Evolutionary conservation across 1,284 basidiomycete genomes (phyloP), one percentile per base, ranked within the genome.

Genomic region (Austropuccinia psidii): DNA sequence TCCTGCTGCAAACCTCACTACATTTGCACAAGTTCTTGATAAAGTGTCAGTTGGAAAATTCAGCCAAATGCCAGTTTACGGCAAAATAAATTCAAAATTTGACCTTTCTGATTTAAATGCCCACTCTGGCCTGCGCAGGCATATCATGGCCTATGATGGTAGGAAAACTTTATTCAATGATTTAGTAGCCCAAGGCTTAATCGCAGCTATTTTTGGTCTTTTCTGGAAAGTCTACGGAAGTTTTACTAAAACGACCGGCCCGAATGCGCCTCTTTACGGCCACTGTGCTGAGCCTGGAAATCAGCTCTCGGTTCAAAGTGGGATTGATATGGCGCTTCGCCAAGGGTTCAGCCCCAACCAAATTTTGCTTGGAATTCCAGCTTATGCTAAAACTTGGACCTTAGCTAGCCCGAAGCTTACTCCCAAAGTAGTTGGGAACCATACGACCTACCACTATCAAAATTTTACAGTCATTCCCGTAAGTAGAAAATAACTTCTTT

Each of bases 101-200:
- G n/a, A n/a, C n/a, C n/a, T n/a, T n/a, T n/a, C n/a, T n/a, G n/a
- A n/a, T n/a, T n/a, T n/a, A n/a, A n/a, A n/a, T n/a, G n/a, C n/a
- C n/a, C n/a, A n/a, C n/a, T n/a, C n/a, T n/a, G n/a, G n/a, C n/a
- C n/a, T n/a, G n/a, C 19, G 6, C 39, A 70, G 68, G 43, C 39
- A 55, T 21, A 60, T 70, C 39, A 70, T 70, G 68, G 68, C 68
- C 9, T 70, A 70, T 33, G 68, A 70, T 70, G 68, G 68, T 70
- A 61, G 49, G 27, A 33, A 37, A 11, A 9, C n/a, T 21, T 1
- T 33, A 35, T 37, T 9, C 31, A 15, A 24, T 17, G 37, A 21
- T 33, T 19, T 37, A 21, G n/a, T n/a, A n/a, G n/a, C n/a, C n/a
- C n/a, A n/a, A n/a, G n/a, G n/a, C n/a, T n/a, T n/a, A n/a, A n/a